Evolutionary conservation across 768 basidiomycete genomes (phyloP).

Genomic region (Cyathus striatus): DNA sequence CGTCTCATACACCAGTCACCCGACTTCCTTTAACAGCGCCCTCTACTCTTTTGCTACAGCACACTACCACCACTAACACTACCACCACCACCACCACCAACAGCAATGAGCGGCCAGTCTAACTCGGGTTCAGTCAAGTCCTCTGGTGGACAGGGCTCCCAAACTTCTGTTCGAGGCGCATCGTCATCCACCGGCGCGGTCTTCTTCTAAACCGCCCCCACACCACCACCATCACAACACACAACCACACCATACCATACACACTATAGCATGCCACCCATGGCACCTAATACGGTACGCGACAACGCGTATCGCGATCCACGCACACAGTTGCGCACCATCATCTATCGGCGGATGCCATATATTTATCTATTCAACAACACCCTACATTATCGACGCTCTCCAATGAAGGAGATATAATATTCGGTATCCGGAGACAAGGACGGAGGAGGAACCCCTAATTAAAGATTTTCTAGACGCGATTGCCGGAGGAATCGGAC

Average conservation of each 20-base stretch:
- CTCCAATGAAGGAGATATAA: neutral
- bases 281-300: too few species aligned
- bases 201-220: conserved; percentile 46
- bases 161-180: conserved; percentile 41
- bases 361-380: conserved; percentile 11
- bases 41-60: conserved; percentile 7
- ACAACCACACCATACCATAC: conserved; percentile 10
- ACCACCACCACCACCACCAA: conserved; percentile 6
- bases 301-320: neutral
- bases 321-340: neutral
- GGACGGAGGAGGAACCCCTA: conserved; percentile 7
- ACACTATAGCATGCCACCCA: too few species aligned
- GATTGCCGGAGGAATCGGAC: conserved; percentile 25
- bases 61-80: conserved; percentile 3
- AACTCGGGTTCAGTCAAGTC: conserved; percentile 31
- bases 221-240: conserved; percentile 10
- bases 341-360: neutral
- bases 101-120: conserved; percentile 35
- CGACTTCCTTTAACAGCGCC: conserved; percentile 5
- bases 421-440: neutral
- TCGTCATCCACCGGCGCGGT: conserved; percentile 49
- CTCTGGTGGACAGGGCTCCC: conserved; percentile 22
- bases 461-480: conserved; percentile 14
- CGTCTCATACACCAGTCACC: neutral
- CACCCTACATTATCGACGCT: conserved; percentile 4